Conservation (phyloP, 2,329 filamentous ascomycete species). For the Talaromyces rugulosus region DNA sequence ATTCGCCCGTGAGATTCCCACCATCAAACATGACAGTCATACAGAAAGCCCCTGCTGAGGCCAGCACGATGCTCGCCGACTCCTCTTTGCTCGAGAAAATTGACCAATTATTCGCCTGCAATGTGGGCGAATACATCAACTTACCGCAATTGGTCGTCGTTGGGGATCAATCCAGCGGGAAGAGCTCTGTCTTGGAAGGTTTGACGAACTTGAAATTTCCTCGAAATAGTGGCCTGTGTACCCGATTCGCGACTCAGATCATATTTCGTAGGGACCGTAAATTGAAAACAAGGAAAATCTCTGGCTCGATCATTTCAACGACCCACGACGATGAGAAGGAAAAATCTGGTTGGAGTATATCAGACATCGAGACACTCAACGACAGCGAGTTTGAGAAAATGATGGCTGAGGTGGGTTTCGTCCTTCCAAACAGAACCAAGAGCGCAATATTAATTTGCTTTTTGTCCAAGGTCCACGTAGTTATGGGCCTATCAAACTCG, state of each 20-base stretch:
- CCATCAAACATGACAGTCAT: too few species aligned
- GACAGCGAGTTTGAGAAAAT: too few species aligned
- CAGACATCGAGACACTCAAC: too few species aligned
- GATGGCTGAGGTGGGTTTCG: too few species aligned
- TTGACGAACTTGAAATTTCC: slow-evolving; percentile 60
- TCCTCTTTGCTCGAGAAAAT: slow-evolving; percentile 28
- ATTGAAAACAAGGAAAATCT: too few species aligned
- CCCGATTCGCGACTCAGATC: slow-evolving; percentile 59
- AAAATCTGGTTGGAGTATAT: too few species aligned
- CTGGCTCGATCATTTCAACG: slow-evolving; percentile 13
- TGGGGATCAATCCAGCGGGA: slow-evolving; percentile 58
- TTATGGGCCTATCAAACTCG: slow-evolving; percentile 21
- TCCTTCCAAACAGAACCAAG: too few species aligned
- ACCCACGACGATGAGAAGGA: too few species aligned
- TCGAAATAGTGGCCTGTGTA: slow-evolving; percentile 57
- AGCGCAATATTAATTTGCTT: too few species aligned
- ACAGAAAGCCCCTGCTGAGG: too few species aligned
- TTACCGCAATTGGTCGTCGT: slow-evolving; percentile 56
- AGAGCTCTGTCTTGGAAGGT: slow-evolving; percentile 62
- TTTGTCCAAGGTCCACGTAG: slow-evolving; percentile 17
- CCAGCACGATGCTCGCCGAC: slow-evolving; percentile 11
- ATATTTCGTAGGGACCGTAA: slow-evolving; percentile 39
- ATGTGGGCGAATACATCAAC: slow-evolving; percentile 43
- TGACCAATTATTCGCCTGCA: slow-evolving; percentile 31
- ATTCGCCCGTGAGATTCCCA: too few species aligned